Evolutionary conservation across 345 rosid genomes (phyloP), one percentile per base, ranked within the genome.

Genomic region (Citrus sp.): DNA sequence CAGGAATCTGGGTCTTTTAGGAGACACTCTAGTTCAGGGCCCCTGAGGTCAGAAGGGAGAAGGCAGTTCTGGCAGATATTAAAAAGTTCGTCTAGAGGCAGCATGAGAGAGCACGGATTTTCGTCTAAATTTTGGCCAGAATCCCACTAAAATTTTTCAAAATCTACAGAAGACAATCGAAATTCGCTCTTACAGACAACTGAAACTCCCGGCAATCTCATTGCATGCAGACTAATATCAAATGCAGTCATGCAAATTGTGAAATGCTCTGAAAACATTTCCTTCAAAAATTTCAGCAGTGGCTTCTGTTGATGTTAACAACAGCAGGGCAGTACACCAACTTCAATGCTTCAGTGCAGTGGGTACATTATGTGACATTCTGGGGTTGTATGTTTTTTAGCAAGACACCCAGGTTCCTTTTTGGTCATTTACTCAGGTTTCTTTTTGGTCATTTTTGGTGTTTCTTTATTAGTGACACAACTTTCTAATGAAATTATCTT

Each of bases 21-120:
- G 73, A 87, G 88, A 77, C 86, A 87, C 3, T 89, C 83, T 49
- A 70, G 82, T 37, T 88, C 92, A 27, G 91, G 85, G 35, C 89
- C 92, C 21, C 6, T 87, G 72, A 70, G 84, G 78, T 72, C 80
- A 32, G 89, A 83, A 67, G 85, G 78, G 73, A 87, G 80, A 76
- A 78, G 83, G 66, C 80, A 80, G 51, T 88, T 90, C 72, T 92
- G 90, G 92, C 85, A 83, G 80, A 88, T 82, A 72, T 56, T 91
- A 49, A 82, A 74, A 84, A 82, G 85, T 77, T 84, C 84, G 67
- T 84, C 92, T 6, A 76, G 86, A 75, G 89, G 92, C 69, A 88
- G 90, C 86, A 78, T 34, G 79, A 90, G 89, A 66, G 93, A 89
- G 77, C 89, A 83, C 12, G 88, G 87, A 12, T 82, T 77, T 78